phyloP scores from a whole-genome alignment of 2,329 filamentous ascomycete species.

The Colletotrichum cuscutae region DNA sequence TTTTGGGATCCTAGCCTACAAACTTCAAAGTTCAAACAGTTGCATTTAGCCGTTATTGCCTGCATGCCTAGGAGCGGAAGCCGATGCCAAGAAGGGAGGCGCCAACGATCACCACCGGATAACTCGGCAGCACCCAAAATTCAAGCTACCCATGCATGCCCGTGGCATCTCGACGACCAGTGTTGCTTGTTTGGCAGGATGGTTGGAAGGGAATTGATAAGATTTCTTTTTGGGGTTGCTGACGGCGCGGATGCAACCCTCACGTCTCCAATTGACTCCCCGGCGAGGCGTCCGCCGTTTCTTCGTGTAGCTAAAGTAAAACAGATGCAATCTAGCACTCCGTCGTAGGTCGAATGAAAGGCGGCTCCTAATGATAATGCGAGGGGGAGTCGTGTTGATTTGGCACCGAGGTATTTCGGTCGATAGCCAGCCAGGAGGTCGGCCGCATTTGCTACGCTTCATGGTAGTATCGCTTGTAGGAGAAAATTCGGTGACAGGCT shows the following conservation, averaged over 20 bases:
- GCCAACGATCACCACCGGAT: constrained; percentile 28
- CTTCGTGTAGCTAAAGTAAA: neutral
- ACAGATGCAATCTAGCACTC: neutral
- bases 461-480: neutral
- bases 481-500: neutral
- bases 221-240: neutral
- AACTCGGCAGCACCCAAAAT: constrained; percentile 18
- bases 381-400: neutral
- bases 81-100: constrained; percentile 32
- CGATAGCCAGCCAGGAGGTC: too few relatives aligned
- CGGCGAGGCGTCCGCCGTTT: neutral
- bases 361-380: neutral
- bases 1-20: neutral
- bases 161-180: neutral
- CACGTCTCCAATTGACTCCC: neutral
- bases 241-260: neutral
- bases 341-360: neutral
- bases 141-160: constrained; percentile 2
- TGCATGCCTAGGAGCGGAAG: constrained; percentile 19
- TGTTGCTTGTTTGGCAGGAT: neutral
- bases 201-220: neutral
- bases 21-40: neutral
- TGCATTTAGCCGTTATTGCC: constrained; percentile 3
- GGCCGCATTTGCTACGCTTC: neutral
- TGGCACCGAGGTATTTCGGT: neutral